These are phyloP conservation scores for Zygosaccharomyces sapae DNA, from an alignment of 1,139 yeast genomes.

Conservation along the genomic window DNA sequence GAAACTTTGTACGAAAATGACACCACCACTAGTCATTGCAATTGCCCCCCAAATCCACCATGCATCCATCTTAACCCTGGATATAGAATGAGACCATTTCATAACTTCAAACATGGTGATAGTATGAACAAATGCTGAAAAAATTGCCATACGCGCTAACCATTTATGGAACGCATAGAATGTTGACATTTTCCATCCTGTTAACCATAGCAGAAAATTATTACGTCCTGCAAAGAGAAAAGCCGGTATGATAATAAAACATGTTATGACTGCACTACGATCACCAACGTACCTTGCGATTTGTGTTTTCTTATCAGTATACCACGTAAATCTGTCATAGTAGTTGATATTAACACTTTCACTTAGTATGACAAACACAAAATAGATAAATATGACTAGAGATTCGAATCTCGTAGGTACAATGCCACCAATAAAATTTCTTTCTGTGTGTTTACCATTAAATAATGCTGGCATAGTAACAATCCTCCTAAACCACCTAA, in stretches of 20 bases:
- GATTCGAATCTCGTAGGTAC: conserved; percentile 65
- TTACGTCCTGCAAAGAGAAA: conserved; percentile 61
- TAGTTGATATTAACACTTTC: conserved; percentile 41
- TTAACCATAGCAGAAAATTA: conserved; percentile 55
- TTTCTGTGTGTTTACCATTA: conserved; percentile 27
- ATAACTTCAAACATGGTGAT: conserved; percentile 22
- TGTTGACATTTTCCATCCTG: conserved; percentile 62
- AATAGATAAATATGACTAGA: conserved; percentile 44
- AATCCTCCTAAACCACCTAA: conserved; percentile 43
- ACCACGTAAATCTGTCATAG: conserved; percentile 42
- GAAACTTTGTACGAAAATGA: conserved; percentile 47
- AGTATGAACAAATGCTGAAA: conserved; percentile 30
- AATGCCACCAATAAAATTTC: conserved; percentile 13
- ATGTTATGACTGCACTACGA: conserved; percentile 49
- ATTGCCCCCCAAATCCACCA: conserved; percentile 50
- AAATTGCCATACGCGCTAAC: conserved; percentile 45
- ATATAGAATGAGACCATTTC: conserved; percentile 28
- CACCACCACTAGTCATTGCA: conserved; percentile 40
- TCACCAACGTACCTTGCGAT: conserved; percentile 54
- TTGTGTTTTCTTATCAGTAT: conserved; percentile 38
- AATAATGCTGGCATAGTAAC: conserved; percentile 47
- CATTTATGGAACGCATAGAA: conserved; percentile 63
- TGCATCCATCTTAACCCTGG: conserved; percentile 38
- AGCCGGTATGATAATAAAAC: conserved; percentile 45
- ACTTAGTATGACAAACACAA: conserved; percentile 44